phyloP scores from a whole-genome alignment of 345 rosid genomes.

The Erodium maritimum region DNA sequence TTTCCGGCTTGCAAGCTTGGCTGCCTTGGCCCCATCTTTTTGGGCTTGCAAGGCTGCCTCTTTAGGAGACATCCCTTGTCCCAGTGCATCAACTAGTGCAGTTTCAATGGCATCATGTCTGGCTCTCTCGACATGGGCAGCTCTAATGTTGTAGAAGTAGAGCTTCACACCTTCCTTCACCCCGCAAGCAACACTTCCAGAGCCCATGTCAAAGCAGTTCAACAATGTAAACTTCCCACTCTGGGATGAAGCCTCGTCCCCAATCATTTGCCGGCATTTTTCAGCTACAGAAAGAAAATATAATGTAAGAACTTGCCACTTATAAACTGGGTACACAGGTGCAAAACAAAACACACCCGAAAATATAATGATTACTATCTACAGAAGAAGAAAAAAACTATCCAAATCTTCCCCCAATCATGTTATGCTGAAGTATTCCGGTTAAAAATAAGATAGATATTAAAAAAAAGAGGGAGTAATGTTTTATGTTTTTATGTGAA shows the following conservation, averaged over 20 bases:
- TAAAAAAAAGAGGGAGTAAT: too few relatives aligned
- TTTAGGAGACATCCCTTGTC: conserved; percentile 43
- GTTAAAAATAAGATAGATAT: too few relatives aligned
- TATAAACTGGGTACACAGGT: too few relatives aligned
- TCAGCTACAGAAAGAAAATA: conserved; percentile 45
- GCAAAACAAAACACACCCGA: background rate
- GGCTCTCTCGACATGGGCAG: conserved; percentile 65
- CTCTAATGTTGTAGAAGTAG: conserved; percentile 66
- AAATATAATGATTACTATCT: too few relatives aligned
- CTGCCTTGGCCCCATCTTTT: conserved; percentile 74
- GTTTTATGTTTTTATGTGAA: too few relatives aligned
- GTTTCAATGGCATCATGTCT: conserved; percentile 55
- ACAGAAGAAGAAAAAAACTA: too few relatives aligned
- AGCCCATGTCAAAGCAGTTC: conserved; percentile 84
- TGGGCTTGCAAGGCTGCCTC: conserved; percentile 70
- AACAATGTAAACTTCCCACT: conserved; percentile 81
- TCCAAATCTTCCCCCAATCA: too few relatives aligned
- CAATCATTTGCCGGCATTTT: conserved; percentile 76
- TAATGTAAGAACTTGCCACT: too few relatives aligned
- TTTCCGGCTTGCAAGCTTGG: conserved; percentile 57
- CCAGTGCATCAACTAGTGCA: conserved; percentile 50
- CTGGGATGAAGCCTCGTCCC: conserved; percentile 69
- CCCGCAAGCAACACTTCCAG: conserved; percentile 64
- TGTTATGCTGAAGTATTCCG: background rate
- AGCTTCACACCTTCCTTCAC: conserved; percentile 91